Conservation (phyloP, 768 basidiomycete genomes). For the Lentinula boryana region DNA sequence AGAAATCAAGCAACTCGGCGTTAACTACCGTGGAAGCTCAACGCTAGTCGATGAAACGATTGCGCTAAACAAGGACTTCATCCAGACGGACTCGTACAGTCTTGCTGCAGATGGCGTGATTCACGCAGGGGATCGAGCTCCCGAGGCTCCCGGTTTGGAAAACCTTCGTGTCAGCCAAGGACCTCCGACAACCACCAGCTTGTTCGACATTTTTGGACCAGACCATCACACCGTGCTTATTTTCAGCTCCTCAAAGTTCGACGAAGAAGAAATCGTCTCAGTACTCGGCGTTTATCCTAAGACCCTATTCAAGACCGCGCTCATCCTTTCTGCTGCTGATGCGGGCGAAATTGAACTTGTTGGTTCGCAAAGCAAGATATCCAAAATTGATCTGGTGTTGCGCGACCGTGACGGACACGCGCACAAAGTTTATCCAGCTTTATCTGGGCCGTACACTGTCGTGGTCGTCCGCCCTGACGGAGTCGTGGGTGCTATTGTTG, state of each 20-base stretch:
- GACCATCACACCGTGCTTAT: slow-evolving; percentile 28
- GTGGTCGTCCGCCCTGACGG: slow-evolving; percentile 18
- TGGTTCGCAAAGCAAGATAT: background rate
- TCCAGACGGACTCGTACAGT: slow-evolving; percentile 18
- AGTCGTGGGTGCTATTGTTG: slow-evolving; percentile 16
- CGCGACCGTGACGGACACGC: slow-evolving; percentile 22
- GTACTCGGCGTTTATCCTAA: background rate
- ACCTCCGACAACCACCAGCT: slow-evolving; percentile 1
- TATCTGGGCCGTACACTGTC: slow-evolving; percentile 50
- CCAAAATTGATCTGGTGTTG: slow-evolving; percentile 2
- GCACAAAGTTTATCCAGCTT: slow-evolving; percentile 21
- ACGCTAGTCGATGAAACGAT: slow-evolving; percentile 35
- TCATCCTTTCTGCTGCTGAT: slow-evolving; percentile 10
- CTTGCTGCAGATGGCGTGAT: slow-evolving; percentile 14
- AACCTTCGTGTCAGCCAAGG: slow-evolving; percentile 2
- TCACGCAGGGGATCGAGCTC: slow-evolving; percentile 41
- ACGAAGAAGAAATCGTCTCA: background rate
- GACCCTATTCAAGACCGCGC: slow-evolving; percentile 12
- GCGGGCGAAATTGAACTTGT: background rate
- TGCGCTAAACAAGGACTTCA: slow-evolving; percentile 10
- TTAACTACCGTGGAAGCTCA: slow-evolving; percentile 49
- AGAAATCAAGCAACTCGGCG: slow-evolving; percentile 35
- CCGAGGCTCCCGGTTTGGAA: slow-evolving; percentile 30
- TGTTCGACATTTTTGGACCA: slow-evolving; percentile 23
- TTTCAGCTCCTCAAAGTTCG: slow-evolving; percentile 15